Conservation (phyloP, 169 alveolate species). For the Plasmodium reichenowi region DNA sequence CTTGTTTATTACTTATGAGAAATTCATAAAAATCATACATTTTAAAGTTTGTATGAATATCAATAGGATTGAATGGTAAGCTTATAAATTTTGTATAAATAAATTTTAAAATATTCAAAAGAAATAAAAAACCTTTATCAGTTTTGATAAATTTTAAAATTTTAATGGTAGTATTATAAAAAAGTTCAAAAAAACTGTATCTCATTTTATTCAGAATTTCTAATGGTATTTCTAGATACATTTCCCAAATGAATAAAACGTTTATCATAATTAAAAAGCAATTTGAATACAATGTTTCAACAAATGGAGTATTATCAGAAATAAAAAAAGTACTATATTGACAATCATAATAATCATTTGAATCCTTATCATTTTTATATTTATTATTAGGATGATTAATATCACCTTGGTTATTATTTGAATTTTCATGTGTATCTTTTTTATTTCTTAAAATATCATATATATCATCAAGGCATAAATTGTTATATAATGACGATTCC, state of each 20-base stretch:
- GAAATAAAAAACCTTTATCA: slow-evolving; percentile 30
- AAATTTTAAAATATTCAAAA: slow-evolving; percentile 59
- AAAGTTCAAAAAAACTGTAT: slow-evolving; percentile 74
- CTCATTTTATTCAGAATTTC: slow-evolving; percentile 70
- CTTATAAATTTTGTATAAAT: slow-evolving; percentile 56
- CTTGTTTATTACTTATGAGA: neutral
- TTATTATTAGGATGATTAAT: too few species aligned
- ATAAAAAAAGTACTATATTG: slow-evolving; percentile 7
- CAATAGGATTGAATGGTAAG: slow-evolving; percentile 71
- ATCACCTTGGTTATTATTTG: too few species aligned
- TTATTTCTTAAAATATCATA: slow-evolving; percentile 31
- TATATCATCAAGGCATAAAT: slow-evolving; percentile 35
- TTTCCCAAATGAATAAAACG: slow-evolving; percentile 67
- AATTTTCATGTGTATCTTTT: neutral
- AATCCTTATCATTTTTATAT: too few species aligned
- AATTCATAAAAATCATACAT: slow-evolving; percentile 68
- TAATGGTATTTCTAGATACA: slow-evolving; percentile 58
- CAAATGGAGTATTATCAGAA: slow-evolving; percentile 43
- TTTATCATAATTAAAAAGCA: slow-evolving; percentile 51
- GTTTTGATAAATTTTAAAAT: slow-evolving; percentile 53
- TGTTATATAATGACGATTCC: slow-evolving; percentile 1
- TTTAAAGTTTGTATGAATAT: slow-evolving; percentile 43
- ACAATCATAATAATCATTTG: too few species aligned
- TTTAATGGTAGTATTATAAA: slow-evolving; percentile 73
- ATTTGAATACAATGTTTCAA: slow-evolving; percentile 56